Percentiles rank a stretch among this genome's conserved stretches.
These are phyloP conservation scores for Diaporthe sp. DNA, from an alignment of 2,329 filamentous ascomycete species.

Conservation along the genomic window DNA sequence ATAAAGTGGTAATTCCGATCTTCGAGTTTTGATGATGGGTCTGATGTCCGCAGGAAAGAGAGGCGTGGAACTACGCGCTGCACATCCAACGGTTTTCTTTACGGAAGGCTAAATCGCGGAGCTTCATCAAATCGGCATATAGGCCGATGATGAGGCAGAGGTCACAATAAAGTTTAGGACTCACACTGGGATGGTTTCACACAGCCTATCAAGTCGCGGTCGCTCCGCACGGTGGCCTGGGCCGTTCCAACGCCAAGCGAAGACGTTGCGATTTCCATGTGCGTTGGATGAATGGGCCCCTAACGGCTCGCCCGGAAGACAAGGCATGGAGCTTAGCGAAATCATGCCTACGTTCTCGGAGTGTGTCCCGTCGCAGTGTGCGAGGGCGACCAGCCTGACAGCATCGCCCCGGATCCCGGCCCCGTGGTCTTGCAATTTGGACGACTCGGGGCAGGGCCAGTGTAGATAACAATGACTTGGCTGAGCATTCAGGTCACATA, in stretches of 20 bases:
- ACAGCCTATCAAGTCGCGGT: neutral
- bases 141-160: neutral
- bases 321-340: neutral
- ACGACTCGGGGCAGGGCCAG: constrained; percentile 1
- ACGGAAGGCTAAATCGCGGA: neutral
- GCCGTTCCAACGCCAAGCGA: constrained; percentile 6
- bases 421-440: neutral
- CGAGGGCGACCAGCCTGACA: neutral
- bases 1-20: too few relatives aligned
- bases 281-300: neutral
- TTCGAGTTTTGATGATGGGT: too few relatives aligned
- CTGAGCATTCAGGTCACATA: neutral
- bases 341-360: neutral
- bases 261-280: neutral
- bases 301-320: neutral
- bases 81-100: neutral
- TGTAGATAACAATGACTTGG: neutral
- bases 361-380: neutral
- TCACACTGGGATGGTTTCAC: constrained; percentile 2
- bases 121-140: neutral
- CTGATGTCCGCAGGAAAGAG: neutral
- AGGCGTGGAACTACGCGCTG: neutral
- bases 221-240: neutral
- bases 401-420: neutral
- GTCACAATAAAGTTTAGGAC: neutral